Evolutionary conservation across 306 rosid genomes (phyloP), one percentile per base, ranked within the genome.

Genomic region (Echinosophora koreensis): DNA sequence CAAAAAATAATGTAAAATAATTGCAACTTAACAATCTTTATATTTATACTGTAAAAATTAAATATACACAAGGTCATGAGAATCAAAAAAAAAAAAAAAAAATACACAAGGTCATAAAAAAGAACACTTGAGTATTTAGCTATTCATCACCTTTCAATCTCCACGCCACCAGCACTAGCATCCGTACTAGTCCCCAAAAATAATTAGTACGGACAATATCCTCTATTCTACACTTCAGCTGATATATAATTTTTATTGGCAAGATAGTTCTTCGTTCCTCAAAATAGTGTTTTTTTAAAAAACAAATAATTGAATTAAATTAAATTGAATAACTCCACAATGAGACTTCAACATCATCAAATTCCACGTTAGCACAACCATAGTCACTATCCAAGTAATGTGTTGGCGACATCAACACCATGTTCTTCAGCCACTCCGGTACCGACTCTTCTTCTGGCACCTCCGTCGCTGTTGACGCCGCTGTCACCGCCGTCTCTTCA

Each of bases 331-430:
- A 79, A 75, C 86, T 90, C 96, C 96, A 88, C 42, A 90, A 57
- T 41, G 90, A 78, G 66, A 90, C 67, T 8, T 88, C 89, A 75
- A 66, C 77, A 28, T 73, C 49, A 49, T 73, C 60, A 41, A 18
- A n/a, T 5, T 86, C 94, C 88, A 66, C 37, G 86, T 86, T 90
- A 72, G 82, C 87, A 11, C 55, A 65, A 4, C 41, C 69, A 38
- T 30, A 72, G 8, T 37, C 62, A 55, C 46, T 60, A 8, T 32
- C 85, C 9, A 52, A 12, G 44, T 35, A 70, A 30, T 78, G 86
- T 12, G 87, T 87, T 0, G 96, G 91, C 34, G 91, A 70, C 83
- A 79, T 69, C 54, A 79, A 16, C 35, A 86, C 97, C 93, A 92
- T 88, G 61, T 81, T 81, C 50, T 84, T 78, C 65, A 92, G 82